Conservation (phyloP, 177 flowering plant species). For the Telopea speciosissima region DNA sequence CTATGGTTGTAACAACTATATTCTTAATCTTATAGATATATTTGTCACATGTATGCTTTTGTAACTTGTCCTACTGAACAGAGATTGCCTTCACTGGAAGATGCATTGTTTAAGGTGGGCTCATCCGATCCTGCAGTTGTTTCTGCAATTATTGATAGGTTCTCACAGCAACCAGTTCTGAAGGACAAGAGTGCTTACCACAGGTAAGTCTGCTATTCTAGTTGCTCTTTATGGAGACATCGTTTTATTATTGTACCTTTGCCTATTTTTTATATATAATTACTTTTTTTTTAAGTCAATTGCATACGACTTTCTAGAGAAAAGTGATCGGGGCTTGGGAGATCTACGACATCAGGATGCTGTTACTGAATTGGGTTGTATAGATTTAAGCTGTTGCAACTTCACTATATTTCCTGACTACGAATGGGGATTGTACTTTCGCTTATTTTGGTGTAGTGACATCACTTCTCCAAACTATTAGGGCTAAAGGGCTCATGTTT, state of each 20-base stretch:
- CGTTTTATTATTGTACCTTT: too few relatives aligned
- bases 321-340: background rate
- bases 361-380: background rate
- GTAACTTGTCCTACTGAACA: conserved; percentile 24
- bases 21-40: background rate
- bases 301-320: background rate
- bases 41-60: conserved; percentile 1
- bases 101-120: conserved; percentile 39
- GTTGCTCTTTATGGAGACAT: background rate
- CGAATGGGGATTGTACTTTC: background rate
- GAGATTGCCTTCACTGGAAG: conserved; percentile 62
- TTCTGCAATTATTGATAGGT: conserved; percentile 46
- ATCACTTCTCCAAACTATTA: background rate
- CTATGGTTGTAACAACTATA: too few relatives aligned
- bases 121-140: conserved; percentile 43
- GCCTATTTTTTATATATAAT: background rate
- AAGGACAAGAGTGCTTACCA: conserved; percentile 58
- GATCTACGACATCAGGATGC: background rate
- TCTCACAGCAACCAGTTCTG: conserved; percentile 44
- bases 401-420: background rate
- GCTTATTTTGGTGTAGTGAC: background rate
- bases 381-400: too few relatives aligned
- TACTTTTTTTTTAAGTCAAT: background rate
- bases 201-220: conserved; percentile 32
- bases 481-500: background rate